These are phyloP conservation scores for Mycena leptocephala DNA, from an alignment of 768 basidiomycete species.

Conservation along the genomic window DNA sequence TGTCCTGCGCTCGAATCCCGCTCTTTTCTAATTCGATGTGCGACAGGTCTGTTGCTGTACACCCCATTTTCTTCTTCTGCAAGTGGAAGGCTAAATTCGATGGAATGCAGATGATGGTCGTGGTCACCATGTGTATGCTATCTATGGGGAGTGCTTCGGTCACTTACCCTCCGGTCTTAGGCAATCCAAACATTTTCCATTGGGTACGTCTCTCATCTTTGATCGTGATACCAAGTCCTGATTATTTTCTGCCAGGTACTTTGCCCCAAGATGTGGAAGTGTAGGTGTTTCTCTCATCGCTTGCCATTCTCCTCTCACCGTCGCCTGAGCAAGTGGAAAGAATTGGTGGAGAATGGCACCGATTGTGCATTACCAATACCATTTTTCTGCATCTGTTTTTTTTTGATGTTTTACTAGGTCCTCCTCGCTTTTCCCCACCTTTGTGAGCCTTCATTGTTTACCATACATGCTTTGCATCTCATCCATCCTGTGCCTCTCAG, in stretches of 20 bases:
- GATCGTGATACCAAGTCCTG: not conserved
- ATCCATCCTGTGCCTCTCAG: not conserved
- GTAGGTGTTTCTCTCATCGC: not conserved
- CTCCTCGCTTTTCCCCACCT: slow-evolving; percentile 28
- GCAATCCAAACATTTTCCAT: slow-evolving; percentile 37
- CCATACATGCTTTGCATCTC: not conserved
- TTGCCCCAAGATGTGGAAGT: slow-evolving; percentile 37
- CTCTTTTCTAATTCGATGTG: too few relatives aligned
- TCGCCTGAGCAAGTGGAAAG: slow-evolving; percentile 24
- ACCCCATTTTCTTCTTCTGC: too few relatives aligned
- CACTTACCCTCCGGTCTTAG: too few relatives aligned
- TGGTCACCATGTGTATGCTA: too few relatives aligned
- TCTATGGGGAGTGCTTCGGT: too few relatives aligned
- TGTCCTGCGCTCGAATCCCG: too few relatives aligned
- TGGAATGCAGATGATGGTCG: too few relatives aligned
- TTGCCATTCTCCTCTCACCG: not conserved
- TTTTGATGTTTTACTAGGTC: not conserved
- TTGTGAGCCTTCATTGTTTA: not conserved
- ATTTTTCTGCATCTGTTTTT: not conserved
- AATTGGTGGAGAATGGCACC: slow-evolving; percentile 36
- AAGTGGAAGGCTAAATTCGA: too few relatives aligned
- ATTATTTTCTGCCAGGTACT: slow-evolving; percentile 24
- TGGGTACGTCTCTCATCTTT: slow-evolving; percentile 19
- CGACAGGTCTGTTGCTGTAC: too few relatives aligned
- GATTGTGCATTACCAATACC: slow-evolving; percentile 6